These are phyloP conservation scores for Rubroshorea leprosula DNA, from an alignment of 345 rosid species.

Conservation along the genomic window DNA sequence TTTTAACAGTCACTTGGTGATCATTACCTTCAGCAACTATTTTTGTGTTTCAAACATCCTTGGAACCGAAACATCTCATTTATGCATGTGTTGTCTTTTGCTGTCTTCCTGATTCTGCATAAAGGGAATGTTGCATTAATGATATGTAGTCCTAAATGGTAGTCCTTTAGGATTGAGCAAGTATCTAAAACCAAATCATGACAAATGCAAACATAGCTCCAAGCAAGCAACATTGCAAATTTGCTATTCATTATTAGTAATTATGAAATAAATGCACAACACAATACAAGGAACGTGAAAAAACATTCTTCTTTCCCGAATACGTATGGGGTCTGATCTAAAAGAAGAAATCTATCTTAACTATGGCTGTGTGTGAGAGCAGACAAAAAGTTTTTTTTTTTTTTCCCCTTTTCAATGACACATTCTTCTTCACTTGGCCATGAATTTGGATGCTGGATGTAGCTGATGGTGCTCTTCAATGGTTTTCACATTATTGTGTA, in stretches of 20 bases:
- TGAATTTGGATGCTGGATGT: background rate
- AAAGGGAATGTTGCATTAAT: no score
- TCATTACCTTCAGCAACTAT: no score
- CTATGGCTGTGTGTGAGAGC: constrained; percentile 15
- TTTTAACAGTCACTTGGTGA: no score
- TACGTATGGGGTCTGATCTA: constrained; percentile 14
- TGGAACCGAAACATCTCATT: no score
- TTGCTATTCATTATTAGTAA: constrained; percentile 18
- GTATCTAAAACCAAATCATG: no score
- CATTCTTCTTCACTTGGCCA: background rate
- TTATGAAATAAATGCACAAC: constrained; percentile 18
- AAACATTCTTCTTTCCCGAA: constrained; percentile 12
- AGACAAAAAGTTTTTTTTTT: constrained; percentile 11
- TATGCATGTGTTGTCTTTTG: no score
- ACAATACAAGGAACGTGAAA: background rate
- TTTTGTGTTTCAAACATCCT: no score
- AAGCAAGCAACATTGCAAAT: constrained; percentile 6
- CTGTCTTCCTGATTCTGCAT: no score
- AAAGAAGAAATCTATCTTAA: constrained; percentile 19
- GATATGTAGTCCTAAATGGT: no score
- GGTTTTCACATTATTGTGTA: background rate
- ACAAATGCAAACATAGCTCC: no score
- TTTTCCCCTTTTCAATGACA: constrained; percentile 6
- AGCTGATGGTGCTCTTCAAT: constrained; percentile 11
- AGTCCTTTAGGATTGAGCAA: no score